Conservation (phyloP, 2,329 filamentous ascomycete genomes). For the Fusarium dimerum region DNA sequence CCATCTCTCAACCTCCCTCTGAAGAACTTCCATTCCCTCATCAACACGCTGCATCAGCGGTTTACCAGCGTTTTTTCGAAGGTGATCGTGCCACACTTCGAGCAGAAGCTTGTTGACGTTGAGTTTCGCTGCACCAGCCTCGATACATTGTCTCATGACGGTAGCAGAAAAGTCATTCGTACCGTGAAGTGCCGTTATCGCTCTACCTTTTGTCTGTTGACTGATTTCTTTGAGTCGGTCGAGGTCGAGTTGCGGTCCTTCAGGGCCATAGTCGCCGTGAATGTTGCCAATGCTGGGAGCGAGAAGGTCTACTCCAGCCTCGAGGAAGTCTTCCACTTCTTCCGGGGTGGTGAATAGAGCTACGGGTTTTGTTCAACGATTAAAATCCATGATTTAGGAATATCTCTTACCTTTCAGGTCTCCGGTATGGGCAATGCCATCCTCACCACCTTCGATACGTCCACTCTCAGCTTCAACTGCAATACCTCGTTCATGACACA, state of each 20-base stretch:
- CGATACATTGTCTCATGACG: constrained; percentile 53
- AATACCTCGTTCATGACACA: constrained; percentile 5
- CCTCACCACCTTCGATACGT: constrained; percentile 54
- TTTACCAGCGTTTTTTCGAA: constrained; percentile 1
- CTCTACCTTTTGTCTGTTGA: constrained; percentile 37
- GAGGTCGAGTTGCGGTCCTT: constrained; percentile 63
- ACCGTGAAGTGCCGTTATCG: constrained; percentile 53
- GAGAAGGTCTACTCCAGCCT: constrained; percentile 71
- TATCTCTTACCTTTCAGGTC: constrained; percentile 42
- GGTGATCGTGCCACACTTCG: constrained; percentile 28
- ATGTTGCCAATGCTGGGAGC: constrained; percentile 78
- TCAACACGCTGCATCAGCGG: constrained; percentile 12
- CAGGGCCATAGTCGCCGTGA: constrained; percentile 70
- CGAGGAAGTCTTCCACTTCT: constrained; percentile 69
- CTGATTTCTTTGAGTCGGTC: constrained; percentile 39
- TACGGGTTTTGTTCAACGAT: not conserved
- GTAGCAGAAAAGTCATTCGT: constrained; percentile 55
- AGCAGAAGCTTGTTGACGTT: constrained; percentile 59
- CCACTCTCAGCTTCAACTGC: constrained; percentile 20
- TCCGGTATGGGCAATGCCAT: constrained; percentile 65
- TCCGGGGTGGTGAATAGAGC: constrained; percentile 61
- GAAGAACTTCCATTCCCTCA: constrained; percentile 14
- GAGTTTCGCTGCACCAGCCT: constrained; percentile 53
- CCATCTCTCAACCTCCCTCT: constrained; percentile 19
- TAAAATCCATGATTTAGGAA: not conserved